Evolutionary conservation across 2,329 filamentous ascomycete genomes (phyloP).

Genomic region (Pseudogymnoascus sp.): DNA sequence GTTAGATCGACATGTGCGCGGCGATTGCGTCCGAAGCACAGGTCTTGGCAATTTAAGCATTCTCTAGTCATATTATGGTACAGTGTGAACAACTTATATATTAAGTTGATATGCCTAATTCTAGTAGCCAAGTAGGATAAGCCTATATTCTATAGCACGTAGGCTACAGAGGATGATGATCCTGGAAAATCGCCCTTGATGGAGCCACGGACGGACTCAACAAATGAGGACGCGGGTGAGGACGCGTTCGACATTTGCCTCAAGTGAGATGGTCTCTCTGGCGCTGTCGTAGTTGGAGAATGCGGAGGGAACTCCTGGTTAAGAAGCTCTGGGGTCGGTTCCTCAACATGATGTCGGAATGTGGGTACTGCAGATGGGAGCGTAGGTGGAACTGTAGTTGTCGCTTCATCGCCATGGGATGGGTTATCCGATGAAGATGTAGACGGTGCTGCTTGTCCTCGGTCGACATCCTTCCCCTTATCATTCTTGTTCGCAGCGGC

Average conservation of each 20-base stretch:
- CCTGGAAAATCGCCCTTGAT: slow-evolving; percentile 29
- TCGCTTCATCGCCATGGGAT: slow-evolving; percentile 2
- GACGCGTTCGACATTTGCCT: slow-evolving; percentile 83
- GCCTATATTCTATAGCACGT: slow-evolving; percentile 7
- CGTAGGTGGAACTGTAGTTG: slow-evolving; percentile 14
- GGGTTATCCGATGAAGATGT: not conserved
- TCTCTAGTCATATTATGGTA: not conserved
- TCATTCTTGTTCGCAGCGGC: slow-evolving; percentile 41
- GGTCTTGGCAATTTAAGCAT: slow-evolving; percentile 6
- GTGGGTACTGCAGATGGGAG: slow-evolving; percentile 11
- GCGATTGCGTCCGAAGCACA: slow-evolving; percentile 3
- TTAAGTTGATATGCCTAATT: slow-evolving; percentile 8
- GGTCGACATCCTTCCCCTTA: slow-evolving; percentile 68
- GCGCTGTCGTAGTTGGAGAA: slow-evolving; percentile 38
- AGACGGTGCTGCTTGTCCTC: slow-evolving; percentile 26
- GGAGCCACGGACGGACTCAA: slow-evolving; percentile 56
- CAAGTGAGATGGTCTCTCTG: slow-evolving; percentile 61
- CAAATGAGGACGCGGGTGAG: slow-evolving; percentile 69
- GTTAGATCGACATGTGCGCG: not conserved
- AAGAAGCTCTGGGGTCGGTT: slow-evolving; percentile 31
- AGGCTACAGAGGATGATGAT: slow-evolving; percentile 34
- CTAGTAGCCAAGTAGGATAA: slow-evolving; percentile 9
- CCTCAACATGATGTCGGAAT: slow-evolving; percentile 9
- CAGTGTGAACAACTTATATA: slow-evolving; percentile 6
- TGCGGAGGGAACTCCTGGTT: slow-evolving; percentile 34